These are phyloP conservation scores for Taiozyma sp. DNA, from an alignment of 1,139 yeast species.

Conservation along the genomic window DNA sequence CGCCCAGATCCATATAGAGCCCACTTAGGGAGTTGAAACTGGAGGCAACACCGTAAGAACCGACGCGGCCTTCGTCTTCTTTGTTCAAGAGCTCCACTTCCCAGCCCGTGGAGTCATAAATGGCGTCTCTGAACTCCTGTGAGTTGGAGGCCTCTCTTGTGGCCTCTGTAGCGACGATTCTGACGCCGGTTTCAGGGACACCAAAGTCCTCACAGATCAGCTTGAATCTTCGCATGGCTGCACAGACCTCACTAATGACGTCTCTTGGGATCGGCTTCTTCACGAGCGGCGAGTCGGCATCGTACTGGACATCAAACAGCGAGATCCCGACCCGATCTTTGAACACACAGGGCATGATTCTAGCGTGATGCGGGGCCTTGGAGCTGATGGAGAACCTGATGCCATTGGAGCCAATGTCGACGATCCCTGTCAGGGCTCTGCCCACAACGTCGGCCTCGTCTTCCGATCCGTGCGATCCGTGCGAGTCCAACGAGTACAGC, in stretches of 20 bases:
- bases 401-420: constrained; percentile 68
- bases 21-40: constrained; percentile 60
- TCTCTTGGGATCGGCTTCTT: constrained; percentile 51
- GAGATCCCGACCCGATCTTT: constrained; percentile 67
- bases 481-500: neutral
- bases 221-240: constrained; percentile 58
- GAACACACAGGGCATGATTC: constrained; percentile 67
- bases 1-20: constrained; percentile 62
- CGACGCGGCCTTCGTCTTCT: constrained; percentile 58
- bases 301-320: constrained; percentile 52
- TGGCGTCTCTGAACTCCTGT: constrained; percentile 46
- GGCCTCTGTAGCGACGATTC: constrained; percentile 65
- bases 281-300: constrained; percentile 29
- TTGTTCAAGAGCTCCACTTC: constrained; percentile 49
- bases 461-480: constrained; percentile 24
- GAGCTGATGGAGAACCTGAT: constrained; percentile 64
- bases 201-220: constrained; percentile 65
- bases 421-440: constrained; percentile 51
- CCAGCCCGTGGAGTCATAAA: constrained; percentile 56
- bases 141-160: constrained; percentile 61
- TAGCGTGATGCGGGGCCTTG: constrained; percentile 56
- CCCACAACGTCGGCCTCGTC: constrained; percentile 49
- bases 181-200: constrained; percentile 50
- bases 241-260: constrained; percentile 49
- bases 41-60: constrained; percentile 65